Percentiles rank a stretch among this genome's conserved stretches.
Conservation (phyloP, 768 basidiomycete genomes). For the Mrakia frigida region DNA sequence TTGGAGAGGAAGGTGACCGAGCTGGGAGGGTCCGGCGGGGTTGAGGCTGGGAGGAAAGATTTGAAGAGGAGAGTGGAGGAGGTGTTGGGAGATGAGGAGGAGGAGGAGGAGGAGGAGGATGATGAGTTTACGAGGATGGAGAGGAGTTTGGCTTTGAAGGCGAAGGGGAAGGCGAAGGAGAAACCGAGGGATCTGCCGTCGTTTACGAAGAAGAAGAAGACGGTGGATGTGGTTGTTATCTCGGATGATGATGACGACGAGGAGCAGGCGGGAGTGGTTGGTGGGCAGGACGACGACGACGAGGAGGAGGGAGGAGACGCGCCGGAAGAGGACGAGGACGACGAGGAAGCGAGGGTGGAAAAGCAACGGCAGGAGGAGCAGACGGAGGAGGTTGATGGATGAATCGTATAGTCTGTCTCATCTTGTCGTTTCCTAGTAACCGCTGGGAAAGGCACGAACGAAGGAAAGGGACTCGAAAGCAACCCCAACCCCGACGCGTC, state of each 20-base stretch:
- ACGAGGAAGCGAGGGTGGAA: too few species aligned
- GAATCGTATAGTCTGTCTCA: too few species aligned
- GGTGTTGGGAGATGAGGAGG: neutral
- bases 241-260: constrained; percentile 1
- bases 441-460: too few species aligned
- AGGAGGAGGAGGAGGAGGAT: neutral
- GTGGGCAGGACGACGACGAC: neutral
- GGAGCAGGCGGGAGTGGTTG: neutral
- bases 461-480: too few species aligned
- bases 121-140: neutral
- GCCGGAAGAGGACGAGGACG: neutral
- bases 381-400: too few species aligned
- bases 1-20: constrained; percentile 19
- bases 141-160: neutral
- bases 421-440: too few species aligned
- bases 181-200: neutral
- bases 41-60: neutral
- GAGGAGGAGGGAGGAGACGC: neutral
- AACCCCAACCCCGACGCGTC: too few species aligned
- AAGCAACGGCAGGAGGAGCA: too few species aligned
- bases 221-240: neutral
- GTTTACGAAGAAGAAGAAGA: constrained; percentile 6
- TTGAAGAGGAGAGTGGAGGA: constrained; percentile 21
- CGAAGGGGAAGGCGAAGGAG: neutral
- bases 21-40: neutral